Percentiles rank a stretch among this genome's conserved stretches.
phyloP scores from a whole-genome alignment of 2,329 filamentous ascomycete species.

The Cercospora beticola region DNA sequence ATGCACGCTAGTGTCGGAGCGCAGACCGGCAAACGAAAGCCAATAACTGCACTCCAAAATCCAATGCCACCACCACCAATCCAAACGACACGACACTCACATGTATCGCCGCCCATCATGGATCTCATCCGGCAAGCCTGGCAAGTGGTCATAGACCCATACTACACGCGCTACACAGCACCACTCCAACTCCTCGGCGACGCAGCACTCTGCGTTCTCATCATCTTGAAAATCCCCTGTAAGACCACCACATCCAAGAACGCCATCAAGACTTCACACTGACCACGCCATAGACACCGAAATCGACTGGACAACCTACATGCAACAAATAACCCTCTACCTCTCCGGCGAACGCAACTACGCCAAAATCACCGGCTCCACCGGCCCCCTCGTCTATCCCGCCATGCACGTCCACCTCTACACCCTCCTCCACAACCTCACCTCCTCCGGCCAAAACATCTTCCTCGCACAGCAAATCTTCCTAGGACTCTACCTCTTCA shows the following conservation, averaged over 20 bases:
- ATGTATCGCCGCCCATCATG: conserved; percentile 30
- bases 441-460: conserved; percentile 73
- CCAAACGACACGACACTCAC: background rate
- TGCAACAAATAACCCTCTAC: conserved; percentile 84
- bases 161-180: conserved; percentile 62
- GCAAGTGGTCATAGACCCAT: conserved; percentile 53
- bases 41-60: background rate
- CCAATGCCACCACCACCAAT: background rate
- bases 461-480: conserved; percentile 81
- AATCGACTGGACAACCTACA: conserved; percentile 97
- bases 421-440: conserved; percentile 73
- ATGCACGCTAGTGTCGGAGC: conserved; percentile 2
- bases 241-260: too few relatives aligned
- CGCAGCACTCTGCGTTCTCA: conserved; percentile 66
- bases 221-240: conserved; percentile 86
- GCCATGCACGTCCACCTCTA: conserved; percentile 92
- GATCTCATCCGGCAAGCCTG: conserved; percentile 39
- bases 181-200: conserved; percentile 69
- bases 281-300: conserved; percentile 69
- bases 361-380: conserved; percentile 77
- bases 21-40: background rate
- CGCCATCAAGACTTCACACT: background rate
- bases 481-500: conserved; percentile 72
- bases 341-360: conserved; percentile 86
- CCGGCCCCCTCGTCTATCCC: conserved; percentile 92